Evolutionary conservation across 1,284 basidiomycete species (phyloP), one percentile per base, ranked within the genome.

Genomic region (Marasmius oreades): DNA sequence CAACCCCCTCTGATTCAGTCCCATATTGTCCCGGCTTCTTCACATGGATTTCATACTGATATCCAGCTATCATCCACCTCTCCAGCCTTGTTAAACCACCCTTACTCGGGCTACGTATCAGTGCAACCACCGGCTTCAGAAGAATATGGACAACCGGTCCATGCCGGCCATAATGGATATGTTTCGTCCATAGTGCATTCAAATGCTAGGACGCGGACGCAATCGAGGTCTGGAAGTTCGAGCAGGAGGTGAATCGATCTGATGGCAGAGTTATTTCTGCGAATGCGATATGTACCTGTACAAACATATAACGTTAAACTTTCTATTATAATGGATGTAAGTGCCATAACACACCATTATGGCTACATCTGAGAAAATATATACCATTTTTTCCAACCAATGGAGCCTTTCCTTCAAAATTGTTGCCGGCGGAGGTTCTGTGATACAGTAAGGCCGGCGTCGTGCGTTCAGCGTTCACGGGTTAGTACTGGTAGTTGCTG

Each of bases 101-200:
- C 47, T 5, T 50, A 50, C 28, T 50, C 47, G 14, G 47, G 47
- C n/a, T 50, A 50, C 18, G 47, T 50, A 16, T 50, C 47, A 50
- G 8, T 12, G 4, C 47, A 50, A 20, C 47, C 47, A 33, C 47
- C 26, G 5, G 14, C 16, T 5, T 31, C 28, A 14, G 47, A 33
- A 3, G 18, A 5, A 12, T 50, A 50, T 50, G 47, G 47, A 16
- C 24, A n/a, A 18, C 23, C 47, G 5, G 26, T 50, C n/a, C 47
- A 50, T 33, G 18, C 26, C 7, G 47, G 47, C 4, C 47, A 50
- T 33, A 2, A 18, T 3, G 47, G 47, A 10, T 50, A 50, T 31
- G 47, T 50, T 14, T 42, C 39, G 39, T 42, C 39, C n/a, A 42
- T 16, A 6, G 20, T n/a, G 16, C 39, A 20, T 42, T 42, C 14